Evolutionary conservation across 164 flowering plant genomes (phyloP).

Genomic region (Sextonia rubra): DNA sequence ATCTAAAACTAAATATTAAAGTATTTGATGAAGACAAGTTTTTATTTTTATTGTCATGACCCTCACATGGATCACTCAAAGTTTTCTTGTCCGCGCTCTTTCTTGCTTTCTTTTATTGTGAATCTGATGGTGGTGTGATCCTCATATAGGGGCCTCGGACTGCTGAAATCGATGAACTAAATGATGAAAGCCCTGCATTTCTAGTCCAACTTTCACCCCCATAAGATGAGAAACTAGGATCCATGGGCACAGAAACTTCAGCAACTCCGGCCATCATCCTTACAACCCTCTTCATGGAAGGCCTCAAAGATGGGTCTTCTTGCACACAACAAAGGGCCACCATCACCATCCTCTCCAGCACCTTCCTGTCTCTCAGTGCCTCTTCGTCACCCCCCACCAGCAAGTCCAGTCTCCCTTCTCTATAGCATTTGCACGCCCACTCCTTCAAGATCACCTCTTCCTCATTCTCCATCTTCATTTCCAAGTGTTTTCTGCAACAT

Average conservation of each 20-base stretch:
- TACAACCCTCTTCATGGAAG: conserved; percentile 15
- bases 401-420: conserved; percentile 5
- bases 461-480: conserved; percentile 1
- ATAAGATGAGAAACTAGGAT: conserved; percentile 7
- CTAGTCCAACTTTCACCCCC: neutral
- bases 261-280: conserved; percentile 8
- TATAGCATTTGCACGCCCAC: conserved; percentile 19
- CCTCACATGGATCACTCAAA: no score
- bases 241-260: conserved; percentile 17
- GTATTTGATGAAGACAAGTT: no score
- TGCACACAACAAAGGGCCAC: conserved; percentile 15
- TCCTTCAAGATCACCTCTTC: conserved; percentile 14
- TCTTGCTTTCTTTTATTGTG: no score
- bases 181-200: no score
- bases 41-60: no score
- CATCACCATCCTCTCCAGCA: conserved; percentile 8
- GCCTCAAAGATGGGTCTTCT: conserved; percentile 11
- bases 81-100: no score
- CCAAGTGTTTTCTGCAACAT: conserved; percentile 14
- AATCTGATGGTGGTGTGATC: no score
- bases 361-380: conserved; percentile 8
- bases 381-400: conserved; percentile 11
- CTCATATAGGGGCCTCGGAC: no score
- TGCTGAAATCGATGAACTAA: no score
- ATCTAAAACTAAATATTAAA: no score